Base-by-base conservation (phyloP, 2,329 filamentous ascomycete genomes). In the Aspergillus aculeatinus region DNA sequence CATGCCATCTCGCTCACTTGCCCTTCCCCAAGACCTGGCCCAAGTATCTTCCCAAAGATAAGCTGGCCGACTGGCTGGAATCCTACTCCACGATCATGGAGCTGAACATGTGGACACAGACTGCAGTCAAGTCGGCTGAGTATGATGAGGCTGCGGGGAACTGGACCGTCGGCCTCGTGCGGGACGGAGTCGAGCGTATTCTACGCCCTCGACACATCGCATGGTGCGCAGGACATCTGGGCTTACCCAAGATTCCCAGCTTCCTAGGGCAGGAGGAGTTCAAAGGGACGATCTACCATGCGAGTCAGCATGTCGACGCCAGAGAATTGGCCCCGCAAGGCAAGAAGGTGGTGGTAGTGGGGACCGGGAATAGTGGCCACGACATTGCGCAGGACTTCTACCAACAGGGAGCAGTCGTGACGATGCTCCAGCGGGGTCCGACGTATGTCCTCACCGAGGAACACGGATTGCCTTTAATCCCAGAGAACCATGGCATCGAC, bases 1-100 rank as follows among this genome's bases (percentile, higher is more conserved):
- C 25, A 23, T 35, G 14, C 2, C 57, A 55, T 39, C 14, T 59
- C 5, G 14, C 57, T 2, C 51, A 51, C 21, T n/a, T 59, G 2
- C 51, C 51, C 5, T 59, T 59, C 23, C 57, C 57, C 4, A 11
- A 29, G 14, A 55, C 42, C n/a, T 59, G 57, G 57, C 57, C 57
- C 3, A 51, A 27, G 7, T 55, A 44, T 25, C 35, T 48, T 10
- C 47, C 57, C 14, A 59, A 59, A 39, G 57, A 59, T 33, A 55
- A 59, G 47, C 44, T 59, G 51, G 57, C 42, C 3, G 57, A 59
- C 33, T 55, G 27, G 27, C 48, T 59, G 2, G 57, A 55, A 23
- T 25, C 47, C 7, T 59, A 55, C n/a, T 44, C 47, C 2, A 59
- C n/a, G 1, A 14, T 51, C 11, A 44, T 59, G 51, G 51, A 55